Evolutionary conservation across 2,329 filamentous ascomycete species (phyloP), one percentile per base, ranked within the genome.

Genomic region (Moelleriella libera): DNA sequence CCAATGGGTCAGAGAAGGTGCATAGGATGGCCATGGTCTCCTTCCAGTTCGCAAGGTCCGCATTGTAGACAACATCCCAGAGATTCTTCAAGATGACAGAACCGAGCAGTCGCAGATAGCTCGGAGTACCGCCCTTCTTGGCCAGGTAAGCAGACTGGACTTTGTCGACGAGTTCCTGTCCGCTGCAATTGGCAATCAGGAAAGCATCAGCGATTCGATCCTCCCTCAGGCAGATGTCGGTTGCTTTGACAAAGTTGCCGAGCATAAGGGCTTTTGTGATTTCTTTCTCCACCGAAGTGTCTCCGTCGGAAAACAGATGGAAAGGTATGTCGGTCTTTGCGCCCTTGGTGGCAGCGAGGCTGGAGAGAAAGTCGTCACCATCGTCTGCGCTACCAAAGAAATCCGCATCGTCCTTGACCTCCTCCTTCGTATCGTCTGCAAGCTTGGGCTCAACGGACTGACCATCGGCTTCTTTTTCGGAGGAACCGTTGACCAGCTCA

Each of bases 11-110:
- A 1, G 92, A 92, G 64, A 90, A 98, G 1, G 92, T 97, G 75
- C 92, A 98, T 47, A 98, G 71, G 1, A 89, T 85, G 30, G 88
- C 89, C 85, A 98, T 94, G 3, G 90, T 83, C 65, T 97, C 92
- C 68, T 94, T 97, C 94, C 92, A 98, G 66, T 92, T 85, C 46
- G 77, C 76, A 43, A 98, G 70, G 59, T 96, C 86, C 6, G 90
- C 92, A 59, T 98, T 98, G 68, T 97, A 88, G 6, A 97, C 92
- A 43, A 97, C 78, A 67, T 98, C 92, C 92, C 90, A 97, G 2
- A 98, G 75, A 59, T 98, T 96, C 72, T 97, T 97, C 52, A 85
- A 82, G 49, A 95, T 89, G 46, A 98, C 87, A 5, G 90, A 95
- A 46, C 86, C 83, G 47, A 98, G 74, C 7, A 98, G 74, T 42